phyloP scores from a whole-genome alignment of 2,329 filamentous ascomycete genomes.

The Fusarium redolens region DNA sequence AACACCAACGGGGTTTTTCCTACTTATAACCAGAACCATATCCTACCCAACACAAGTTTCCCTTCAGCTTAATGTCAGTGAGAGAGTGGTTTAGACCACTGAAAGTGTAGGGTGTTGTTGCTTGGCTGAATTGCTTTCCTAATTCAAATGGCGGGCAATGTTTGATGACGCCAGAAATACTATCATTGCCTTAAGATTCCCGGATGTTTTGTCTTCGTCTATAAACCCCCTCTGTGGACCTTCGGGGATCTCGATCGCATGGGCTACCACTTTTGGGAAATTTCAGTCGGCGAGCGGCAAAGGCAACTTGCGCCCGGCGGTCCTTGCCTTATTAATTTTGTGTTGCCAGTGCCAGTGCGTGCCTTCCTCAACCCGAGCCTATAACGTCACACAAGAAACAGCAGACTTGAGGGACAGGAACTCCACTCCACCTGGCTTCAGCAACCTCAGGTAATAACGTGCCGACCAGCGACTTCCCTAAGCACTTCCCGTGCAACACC shows the following conservation, averaged over 20 bases:
- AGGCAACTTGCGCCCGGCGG: conserved; percentile 14
- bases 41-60: neutral
- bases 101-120: neutral
- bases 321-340: conserved; percentile 16
- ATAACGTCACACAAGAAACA: conserved; percentile 41
- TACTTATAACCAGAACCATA: neutral
- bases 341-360: conserved; percentile 19
- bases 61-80: neutral
- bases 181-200: neutral
- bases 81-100: neutral
- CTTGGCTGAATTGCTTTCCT: neutral
- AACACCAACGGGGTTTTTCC: neutral
- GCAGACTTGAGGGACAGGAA: conserved; percentile 22
- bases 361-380: conserved; percentile 25
- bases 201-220: neutral
- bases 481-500: conserved; percentile 18
- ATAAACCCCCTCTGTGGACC: neutral
- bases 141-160: neutral
- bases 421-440: conserved; percentile 27
- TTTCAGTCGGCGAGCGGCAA: conserved; percentile 14
- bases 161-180: neutral
- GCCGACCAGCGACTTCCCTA: neutral
- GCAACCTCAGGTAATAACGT: conserved; percentile 18
- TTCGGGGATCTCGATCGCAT: conserved; percentile 31
- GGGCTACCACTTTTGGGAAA: conserved; percentile 6